Evolutionary conservation across 495 filamentous ascomycete species (phyloP).

Genomic region (Neurospora sp.): DNA sequence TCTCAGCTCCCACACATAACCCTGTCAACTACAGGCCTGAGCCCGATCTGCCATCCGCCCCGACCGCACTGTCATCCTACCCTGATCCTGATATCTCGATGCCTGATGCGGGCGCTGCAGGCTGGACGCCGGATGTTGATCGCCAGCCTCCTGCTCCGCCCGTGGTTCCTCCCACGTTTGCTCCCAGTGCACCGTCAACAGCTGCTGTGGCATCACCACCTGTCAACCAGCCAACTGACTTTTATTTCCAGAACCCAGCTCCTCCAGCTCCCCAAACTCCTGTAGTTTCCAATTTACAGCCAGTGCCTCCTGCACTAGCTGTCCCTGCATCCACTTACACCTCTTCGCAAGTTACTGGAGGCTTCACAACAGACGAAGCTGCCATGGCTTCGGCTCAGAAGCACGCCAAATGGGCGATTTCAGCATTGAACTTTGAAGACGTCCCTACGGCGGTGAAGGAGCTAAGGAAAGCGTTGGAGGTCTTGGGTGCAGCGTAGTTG

Average conservation of each 20-base stretch:
- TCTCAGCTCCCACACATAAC: slow-evolving; percentile 14
- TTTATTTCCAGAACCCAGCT: slow-evolving; percentile 10
- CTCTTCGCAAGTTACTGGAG: slow-evolving; percentile 3
- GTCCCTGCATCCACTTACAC: slow-evolving; percentile 5
- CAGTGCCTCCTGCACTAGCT: slow-evolving; percentile 1
- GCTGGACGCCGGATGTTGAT: slow-evolving; percentile 3
- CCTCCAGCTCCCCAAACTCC: slow-evolving; percentile 11
- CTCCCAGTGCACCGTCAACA: slow-evolving; percentile 13
- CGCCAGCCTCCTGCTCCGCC: slow-evolving; percentile 10
- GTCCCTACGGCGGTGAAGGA: slow-evolving; percentile 84
- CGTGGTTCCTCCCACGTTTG: slow-evolving; percentile 18
- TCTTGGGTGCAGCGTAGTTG: slow-evolving; percentile 45
- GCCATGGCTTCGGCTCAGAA: slow-evolving; percentile 77
- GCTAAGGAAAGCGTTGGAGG: slow-evolving; percentile 59
- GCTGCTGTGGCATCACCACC: slow-evolving; percentile 21
- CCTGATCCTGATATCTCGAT: slow-evolving; percentile 7
- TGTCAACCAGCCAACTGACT: slow-evolving; percentile 12
- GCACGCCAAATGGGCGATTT: slow-evolving; percentile 95
- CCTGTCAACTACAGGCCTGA: slow-evolving; percentile 6
- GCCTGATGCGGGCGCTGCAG: not conserved
- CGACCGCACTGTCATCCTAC: slow-evolving; percentile 8
- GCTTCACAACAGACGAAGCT: slow-evolving; percentile 52
- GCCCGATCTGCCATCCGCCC: slow-evolving; percentile 11
- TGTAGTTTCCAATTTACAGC: not conserved
- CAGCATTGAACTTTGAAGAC: slow-evolving; percentile 93